A percentile compares a stretch with the other conserved stretches of the same genome.
Conservation (phyloP, 2,329 filamentous ascomycete genomes). For the Aspergillus fumigatus region DNA sequence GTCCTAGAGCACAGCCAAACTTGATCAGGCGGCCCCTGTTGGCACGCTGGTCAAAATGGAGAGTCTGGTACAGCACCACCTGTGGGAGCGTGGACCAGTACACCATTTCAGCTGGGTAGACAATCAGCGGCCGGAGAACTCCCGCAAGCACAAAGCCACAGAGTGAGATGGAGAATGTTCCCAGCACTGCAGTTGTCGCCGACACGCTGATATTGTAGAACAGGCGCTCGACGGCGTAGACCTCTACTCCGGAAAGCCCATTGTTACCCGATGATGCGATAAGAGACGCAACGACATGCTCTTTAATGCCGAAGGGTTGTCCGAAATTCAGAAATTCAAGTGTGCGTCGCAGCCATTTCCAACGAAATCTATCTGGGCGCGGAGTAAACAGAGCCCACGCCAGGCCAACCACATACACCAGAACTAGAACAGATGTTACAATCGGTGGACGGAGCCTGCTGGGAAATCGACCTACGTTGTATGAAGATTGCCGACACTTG, state of each 20-base stretch:
- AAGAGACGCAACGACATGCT: constrained; percentile 14
- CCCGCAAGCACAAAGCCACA: constrained; percentile 29
- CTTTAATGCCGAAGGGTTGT: constrained; percentile 16
- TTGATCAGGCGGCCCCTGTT: constrained; percentile 26
- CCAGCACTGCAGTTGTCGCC: constrained; percentile 23
- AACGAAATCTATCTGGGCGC: constrained; percentile 10
- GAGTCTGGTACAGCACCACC: constrained; percentile 31
- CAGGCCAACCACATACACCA: constrained; percentile 15
- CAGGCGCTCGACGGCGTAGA: constrained; percentile 17
- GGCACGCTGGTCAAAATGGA: constrained; percentile 26
- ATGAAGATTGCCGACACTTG: constrained; percentile 16
- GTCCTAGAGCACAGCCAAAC: constrained; percentile 28
- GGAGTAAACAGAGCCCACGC: constrained; percentile 15
- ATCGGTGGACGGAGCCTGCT: neutral
- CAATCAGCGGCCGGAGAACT: constrained; percentile 25
- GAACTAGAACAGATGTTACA: constrained; percentile 4
- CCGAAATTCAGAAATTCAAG: constrained; percentile 19
- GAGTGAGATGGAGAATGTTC: constrained; percentile 26
- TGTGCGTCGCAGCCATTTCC: constrained; percentile 11
- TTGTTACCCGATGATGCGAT: constrained; percentile 19
- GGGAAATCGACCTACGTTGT: constrained; percentile 9
- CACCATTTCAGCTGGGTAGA: constrained; percentile 32
- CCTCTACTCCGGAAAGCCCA: constrained; percentile 14
- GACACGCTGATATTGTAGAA: constrained; percentile 17
- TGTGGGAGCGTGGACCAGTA: constrained; percentile 31